Evolutionary conservation across 2,329 filamentous ascomycete species (phyloP).

Genomic region (Claviceps fusiformis): DNA sequence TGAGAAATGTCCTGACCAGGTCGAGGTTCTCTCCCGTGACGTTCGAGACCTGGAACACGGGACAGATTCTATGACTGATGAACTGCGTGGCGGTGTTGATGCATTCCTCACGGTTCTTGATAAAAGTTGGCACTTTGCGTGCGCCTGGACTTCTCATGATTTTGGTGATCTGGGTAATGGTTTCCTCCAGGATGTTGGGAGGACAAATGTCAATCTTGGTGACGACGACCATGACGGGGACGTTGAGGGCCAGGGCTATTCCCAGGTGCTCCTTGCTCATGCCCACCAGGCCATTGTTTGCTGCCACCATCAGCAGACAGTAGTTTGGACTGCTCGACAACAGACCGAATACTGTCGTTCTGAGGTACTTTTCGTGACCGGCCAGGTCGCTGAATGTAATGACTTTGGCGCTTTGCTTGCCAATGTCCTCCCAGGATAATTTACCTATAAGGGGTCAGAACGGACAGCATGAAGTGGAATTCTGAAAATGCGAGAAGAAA

Average conservation of each 20-base stretch:
- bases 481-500: no score
- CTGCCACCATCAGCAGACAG: constrained; percentile 94
- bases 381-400: constrained; percentile 94
- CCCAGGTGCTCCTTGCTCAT: constrained; percentile 98
- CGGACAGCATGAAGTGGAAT: no score
- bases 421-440: constrained; percentile 95
- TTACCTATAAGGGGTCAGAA: constrained; percentile 25
- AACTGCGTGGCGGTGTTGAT: constrained; percentile 94
- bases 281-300: constrained; percentile 90
- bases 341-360: constrained; percentile 92
- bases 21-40: constrained; percentile 88
- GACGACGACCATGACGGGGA: constrained; percentile 93
- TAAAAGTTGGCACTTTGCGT: constrained; percentile 89
- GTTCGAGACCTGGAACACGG: constrained; percentile 95
- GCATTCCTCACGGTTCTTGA: constrained; percentile 81
- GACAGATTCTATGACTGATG: constrained; percentile 87
- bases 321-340: constrained; percentile 94
- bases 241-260: constrained; percentile 85
- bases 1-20: constrained; percentile 81
- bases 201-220: constrained; percentile 99
- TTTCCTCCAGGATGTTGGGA: constrained; percentile 87
- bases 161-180: constrained; percentile 77
- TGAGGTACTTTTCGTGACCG: constrained; percentile 86
- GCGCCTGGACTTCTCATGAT: constrained; percentile 91
- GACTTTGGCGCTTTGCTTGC: constrained; percentile 86